Conservation (phyloP, 148 eudicot genomes). For the Oxyria digyna region DNA sequence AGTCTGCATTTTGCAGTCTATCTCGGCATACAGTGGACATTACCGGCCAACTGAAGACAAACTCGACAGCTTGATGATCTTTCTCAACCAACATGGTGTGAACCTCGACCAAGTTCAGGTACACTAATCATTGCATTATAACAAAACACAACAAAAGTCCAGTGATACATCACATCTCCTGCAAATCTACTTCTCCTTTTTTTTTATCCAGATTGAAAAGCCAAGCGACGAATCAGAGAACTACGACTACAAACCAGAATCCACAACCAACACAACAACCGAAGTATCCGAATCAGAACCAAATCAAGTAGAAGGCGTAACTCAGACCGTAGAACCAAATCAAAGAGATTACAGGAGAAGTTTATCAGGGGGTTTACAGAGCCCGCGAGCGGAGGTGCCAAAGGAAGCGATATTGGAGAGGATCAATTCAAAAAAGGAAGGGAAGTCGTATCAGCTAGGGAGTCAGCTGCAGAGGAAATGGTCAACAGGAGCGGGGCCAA, state of each 20-base stretch:
- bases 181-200: not conserved
- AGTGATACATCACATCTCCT: not conserved
- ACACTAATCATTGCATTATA: constrained; percentile 1
- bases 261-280: not conserved
- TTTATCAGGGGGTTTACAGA: constrained; percentile 75
- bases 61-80: constrained; percentile 39
- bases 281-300: constrained; percentile 5
- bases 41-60: constrained; percentile 80
- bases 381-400: constrained; percentile 55
- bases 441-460: constrained; percentile 54
- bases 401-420: constrained; percentile 49
- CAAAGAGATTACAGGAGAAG: constrained; percentile 41
- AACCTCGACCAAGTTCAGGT: constrained; percentile 54
- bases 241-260: constrained; percentile 19
- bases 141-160: not conserved
- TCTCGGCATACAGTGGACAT: constrained; percentile 91
- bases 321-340: constrained; percentile 6
- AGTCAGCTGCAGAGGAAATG: constrained; percentile 49
- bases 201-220: constrained; percentile 36
- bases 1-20: constrained; percentile 35
- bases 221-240: constrained; percentile 40
- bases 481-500: constrained; percentile 82
- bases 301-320: constrained; percentile 14
- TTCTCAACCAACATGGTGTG: constrained; percentile 54
- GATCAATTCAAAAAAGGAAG: constrained; percentile 55